phyloP scores from a whole-genome alignment of 371 early-diverging fungal genomes.

The Rhizomucor pusillus region DNA sequence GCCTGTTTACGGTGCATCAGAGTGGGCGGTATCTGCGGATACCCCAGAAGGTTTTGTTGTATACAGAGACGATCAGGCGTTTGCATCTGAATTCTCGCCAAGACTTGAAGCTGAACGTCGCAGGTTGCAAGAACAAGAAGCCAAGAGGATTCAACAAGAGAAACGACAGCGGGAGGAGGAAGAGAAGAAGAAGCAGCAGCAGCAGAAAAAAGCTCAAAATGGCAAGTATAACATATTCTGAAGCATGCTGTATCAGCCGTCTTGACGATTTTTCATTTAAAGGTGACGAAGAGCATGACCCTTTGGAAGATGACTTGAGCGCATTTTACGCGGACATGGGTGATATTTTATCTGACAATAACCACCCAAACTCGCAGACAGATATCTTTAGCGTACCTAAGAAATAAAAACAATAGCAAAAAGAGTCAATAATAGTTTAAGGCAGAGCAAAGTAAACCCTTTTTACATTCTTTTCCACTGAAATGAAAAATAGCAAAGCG shows the following conservation, averaged over 20 bases:
- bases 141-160: slow-evolving; percentile 16
- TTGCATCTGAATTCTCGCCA: slow-evolving; percentile 33
- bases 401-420: slow-evolving; percentile 7
- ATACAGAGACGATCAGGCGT: slow-evolving; percentile 58
- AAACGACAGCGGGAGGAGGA: slow-evolving; percentile 25
- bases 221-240: not conserved
- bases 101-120: slow-evolving; percentile 20
- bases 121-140: slow-evolving; percentile 15
- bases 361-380: slow-evolving; percentile 12
- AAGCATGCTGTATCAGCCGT: not conserved
- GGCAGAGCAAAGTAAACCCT: not conserved
- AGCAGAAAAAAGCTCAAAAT: slow-evolving; percentile 9
- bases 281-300: slow-evolving; percentile 15
- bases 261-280: slow-evolving; percentile 1
- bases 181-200: slow-evolving; percentile 10
- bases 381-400: slow-evolving; percentile 47
- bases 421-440: too few species aligned
- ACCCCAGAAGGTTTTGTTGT: slow-evolving; percentile 34
- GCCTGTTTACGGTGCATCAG: slow-evolving; percentile 47
- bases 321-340: slow-evolving; percentile 50
- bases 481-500: slow-evolving; percentile 17
- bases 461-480: slow-evolving; percentile 7
- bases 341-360: slow-evolving; percentile 27
- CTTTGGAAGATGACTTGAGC: slow-evolving; percentile 39
- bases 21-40: slow-evolving; percentile 41